Evolutionary conservation across 2,329 filamentous ascomycete species (phyloP).

Genomic region (Cercospora sp.): DNA sequence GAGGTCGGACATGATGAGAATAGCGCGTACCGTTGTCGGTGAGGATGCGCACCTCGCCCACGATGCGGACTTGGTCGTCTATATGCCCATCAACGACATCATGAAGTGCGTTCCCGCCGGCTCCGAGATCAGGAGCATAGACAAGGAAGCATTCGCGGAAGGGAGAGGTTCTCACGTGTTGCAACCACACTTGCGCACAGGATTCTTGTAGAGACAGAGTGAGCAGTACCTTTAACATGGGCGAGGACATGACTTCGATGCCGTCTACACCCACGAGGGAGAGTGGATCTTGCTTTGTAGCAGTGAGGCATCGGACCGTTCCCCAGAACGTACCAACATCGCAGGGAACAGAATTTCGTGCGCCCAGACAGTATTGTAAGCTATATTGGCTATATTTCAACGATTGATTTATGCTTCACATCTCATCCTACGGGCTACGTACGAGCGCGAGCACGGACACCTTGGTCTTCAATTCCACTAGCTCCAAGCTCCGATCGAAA

Average conservation of each 20-base stretch:
- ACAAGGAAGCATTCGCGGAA: background rate
- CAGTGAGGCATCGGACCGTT: no score
- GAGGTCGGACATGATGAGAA: background rate
- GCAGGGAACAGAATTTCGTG: no score
- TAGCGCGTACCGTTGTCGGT: background rate
- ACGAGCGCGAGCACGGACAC: no score
- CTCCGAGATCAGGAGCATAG: background rate
- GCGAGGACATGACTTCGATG: background rate
- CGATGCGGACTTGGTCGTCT: background rate
- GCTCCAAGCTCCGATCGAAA: no score
- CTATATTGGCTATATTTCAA: no score
- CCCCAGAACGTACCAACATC: no score
- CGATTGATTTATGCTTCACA: no score
- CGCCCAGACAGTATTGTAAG: no score
- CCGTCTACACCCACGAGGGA: background rate
- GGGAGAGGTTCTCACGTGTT: background rate
- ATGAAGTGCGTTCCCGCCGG: background rate
- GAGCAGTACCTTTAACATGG: background rate
- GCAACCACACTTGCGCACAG: background rate
- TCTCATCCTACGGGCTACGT: no score
- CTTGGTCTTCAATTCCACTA: no score
- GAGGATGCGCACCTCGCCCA: background rate
- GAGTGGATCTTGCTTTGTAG: no score
- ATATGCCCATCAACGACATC: background rate
- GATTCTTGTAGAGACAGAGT: background rate